Percentiles rank a stretch among this genome's conserved stretches.
phyloP scores from a whole-genome alignment of 2,329 filamentous ascomycete species.

The Neopestalotiopsis rosae region DNA sequence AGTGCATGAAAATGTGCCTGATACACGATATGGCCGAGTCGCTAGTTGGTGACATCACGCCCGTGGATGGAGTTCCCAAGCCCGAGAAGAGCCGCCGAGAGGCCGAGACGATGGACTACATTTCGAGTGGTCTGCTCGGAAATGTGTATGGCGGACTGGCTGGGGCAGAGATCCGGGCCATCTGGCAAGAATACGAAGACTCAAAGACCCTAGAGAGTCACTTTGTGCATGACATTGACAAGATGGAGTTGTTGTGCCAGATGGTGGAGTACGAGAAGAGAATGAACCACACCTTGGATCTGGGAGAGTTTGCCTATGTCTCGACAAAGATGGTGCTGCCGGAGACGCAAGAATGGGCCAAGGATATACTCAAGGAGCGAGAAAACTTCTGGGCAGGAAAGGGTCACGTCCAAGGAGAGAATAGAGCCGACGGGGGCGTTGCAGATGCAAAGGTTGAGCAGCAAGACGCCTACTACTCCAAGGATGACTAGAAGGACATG shows the following conservation, averaged over 20 bases:
- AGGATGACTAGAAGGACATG: neutral
- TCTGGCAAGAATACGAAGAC: conserved; percentile 98
- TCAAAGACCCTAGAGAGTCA: conserved; percentile 80
- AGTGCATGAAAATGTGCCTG: conserved; percentile 94
- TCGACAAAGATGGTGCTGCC: conserved; percentile 72
- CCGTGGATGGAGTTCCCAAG: conserved; percentile 85
- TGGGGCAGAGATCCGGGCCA: conserved; percentile 72
- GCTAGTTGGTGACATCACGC: conserved; percentile 95
- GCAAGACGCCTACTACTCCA: conserved; percentile 57
- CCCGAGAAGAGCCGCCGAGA: conserved; percentile 89
- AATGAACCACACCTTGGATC: conserved; percentile 68
- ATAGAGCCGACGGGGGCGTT: conserved; percentile 46
- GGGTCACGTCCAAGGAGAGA: conserved; percentile 51
- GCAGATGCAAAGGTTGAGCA: conserved; percentile 40
- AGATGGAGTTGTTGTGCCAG: conserved; percentile 92
- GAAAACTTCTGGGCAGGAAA: conserved; percentile 71
- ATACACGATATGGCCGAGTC: conserved; percentile 98
- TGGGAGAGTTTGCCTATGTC: conserved; percentile 88
- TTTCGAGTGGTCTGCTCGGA: conserved; percentile 75
- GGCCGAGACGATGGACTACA: conserved; percentile 88
- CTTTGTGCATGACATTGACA: conserved; percentile 97
- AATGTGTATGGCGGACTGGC: conserved; percentile 73
- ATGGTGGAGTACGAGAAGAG: conserved; percentile 95
- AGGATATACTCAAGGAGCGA: conserved; percentile 77
- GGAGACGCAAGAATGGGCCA: conserved; percentile 82